Conservation (phyloP, 495 filamentous ascomycete genomes). For the Talaromyces borbonicus region DNA sequence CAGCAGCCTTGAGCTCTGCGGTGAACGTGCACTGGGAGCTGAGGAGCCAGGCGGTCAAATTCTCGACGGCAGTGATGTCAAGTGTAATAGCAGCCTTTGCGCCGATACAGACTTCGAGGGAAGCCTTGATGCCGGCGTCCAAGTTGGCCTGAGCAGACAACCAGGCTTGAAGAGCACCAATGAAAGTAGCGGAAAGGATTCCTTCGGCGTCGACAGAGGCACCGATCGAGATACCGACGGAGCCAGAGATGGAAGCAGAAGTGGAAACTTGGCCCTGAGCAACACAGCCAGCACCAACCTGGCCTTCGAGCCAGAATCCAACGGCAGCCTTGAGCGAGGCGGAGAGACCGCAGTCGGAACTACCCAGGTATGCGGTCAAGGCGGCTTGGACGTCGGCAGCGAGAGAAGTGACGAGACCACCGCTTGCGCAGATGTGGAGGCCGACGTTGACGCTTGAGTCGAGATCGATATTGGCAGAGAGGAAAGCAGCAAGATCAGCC, state of each 20-base stretch:
- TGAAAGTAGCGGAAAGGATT: slow-evolving; percentile 22
- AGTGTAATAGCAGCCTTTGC: slow-evolving; percentile 25
- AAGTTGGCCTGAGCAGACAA: slow-evolving; percentile 15
- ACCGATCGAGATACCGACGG: slow-evolving; percentile 27
- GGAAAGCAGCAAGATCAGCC: slow-evolving; percentile 22
- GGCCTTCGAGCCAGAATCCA: slow-evolving; percentile 27
- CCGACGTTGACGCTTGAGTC: slow-evolving; percentile 24
- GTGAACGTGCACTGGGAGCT: slow-evolving; percentile 27
- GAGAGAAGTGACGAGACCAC: slow-evolving; percentile 26
- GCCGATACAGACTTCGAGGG: slow-evolving; percentile 22
- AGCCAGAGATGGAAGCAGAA: slow-evolving; percentile 24
- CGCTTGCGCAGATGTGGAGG: slow-evolving; percentile 28
- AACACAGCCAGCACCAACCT: slow-evolving; percentile 20
- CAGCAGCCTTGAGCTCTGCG: slow-evolving; percentile 32
- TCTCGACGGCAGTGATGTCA: slow-evolving; percentile 20
- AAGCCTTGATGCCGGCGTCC: slow-evolving; percentile 20
- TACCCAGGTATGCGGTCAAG: slow-evolving; percentile 24
- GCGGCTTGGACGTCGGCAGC: slow-evolving; percentile 25
- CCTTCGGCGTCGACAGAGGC: slow-evolving; percentile 24
- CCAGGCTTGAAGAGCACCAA: slow-evolving; percentile 26
- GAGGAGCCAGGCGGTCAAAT: slow-evolving; percentile 31
- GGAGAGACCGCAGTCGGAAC: slow-evolving; percentile 22
- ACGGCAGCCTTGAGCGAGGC: slow-evolving; percentile 23
- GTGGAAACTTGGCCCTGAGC: slow-evolving; percentile 19
- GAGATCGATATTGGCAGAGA: slow-evolving; percentile 14